Conservation (phyloP, 768 basidiomycete species). For the Auriscalpium orientale region DNA sequence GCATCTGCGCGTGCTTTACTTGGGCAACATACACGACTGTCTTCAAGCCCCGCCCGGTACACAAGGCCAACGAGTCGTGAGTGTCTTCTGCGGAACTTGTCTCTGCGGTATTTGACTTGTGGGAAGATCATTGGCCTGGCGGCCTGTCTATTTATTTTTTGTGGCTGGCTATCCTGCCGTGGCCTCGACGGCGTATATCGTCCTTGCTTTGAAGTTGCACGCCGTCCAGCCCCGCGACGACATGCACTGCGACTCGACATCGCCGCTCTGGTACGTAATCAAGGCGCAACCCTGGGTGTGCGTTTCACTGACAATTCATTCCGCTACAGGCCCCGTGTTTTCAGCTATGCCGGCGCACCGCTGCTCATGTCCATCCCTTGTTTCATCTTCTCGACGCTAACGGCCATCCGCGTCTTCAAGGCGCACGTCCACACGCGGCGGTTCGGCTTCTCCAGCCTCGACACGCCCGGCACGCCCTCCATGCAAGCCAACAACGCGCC, state of each 20-base stretch:
- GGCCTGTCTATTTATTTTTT: slow-evolving; percentile 34
- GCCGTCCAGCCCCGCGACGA: slow-evolving; percentile 41
- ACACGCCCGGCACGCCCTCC: background rate
- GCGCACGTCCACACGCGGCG: background rate
- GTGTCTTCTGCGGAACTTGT: too few species aligned
- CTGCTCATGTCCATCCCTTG: slow-evolving; percentile 46
- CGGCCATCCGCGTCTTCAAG: slow-evolving; percentile 23
- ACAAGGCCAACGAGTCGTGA: background rate
- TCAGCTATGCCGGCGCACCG: slow-evolving; percentile 56
- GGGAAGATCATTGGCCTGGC: slow-evolving; percentile 44
- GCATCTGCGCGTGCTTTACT: slow-evolving; percentile 19
- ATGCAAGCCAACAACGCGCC: background rate
- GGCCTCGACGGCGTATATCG: slow-evolving; percentile 35
- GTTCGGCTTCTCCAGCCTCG: background rate
- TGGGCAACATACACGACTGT: slow-evolving; percentile 15
- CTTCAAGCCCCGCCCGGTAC: slow-evolving; percentile 8
- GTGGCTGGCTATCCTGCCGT: slow-evolving; percentile 41
- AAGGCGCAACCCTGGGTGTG: background rate
- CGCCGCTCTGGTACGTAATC: slow-evolving; percentile 46
- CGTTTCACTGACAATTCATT: background rate
- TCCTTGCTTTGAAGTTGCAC: slow-evolving; percentile 35
- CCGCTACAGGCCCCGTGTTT: slow-evolving; percentile 46
- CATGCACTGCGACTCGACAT: slow-evolving; percentile 52
- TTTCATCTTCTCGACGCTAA: slow-evolving; percentile 38
- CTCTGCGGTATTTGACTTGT: background rate